These are phyloP conservation scores for Dactylellina cionopaga DNA, from an alignment of 2,329 filamentous ascomycete genomes.

Conservation along the genomic window DNA sequence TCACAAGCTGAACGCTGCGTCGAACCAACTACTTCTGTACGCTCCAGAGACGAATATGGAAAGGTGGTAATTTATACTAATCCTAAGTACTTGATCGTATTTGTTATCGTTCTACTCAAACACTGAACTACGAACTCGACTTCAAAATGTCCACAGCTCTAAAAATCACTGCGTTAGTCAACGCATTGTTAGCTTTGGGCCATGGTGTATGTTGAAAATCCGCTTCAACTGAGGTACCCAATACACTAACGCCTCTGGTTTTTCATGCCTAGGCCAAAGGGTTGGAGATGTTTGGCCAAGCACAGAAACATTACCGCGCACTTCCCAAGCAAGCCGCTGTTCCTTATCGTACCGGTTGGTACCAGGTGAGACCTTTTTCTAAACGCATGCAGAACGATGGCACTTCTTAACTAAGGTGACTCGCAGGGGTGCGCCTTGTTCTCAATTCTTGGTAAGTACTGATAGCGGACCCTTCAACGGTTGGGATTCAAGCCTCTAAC, in stretches of 20 bases:
- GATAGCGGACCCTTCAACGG: neutral
- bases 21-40: no score
- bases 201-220: constrained; percentile 7
- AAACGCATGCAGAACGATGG: neutral
- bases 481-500: neutral
- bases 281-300: constrained; percentile 11
- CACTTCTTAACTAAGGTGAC: neutral
- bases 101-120: no score
- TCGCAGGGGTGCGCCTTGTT: constrained; percentile 25
- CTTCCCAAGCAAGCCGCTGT: constrained; percentile 18
- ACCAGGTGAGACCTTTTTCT: constrained; percentile 6
- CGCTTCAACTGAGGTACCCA: neutral
- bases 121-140: no score
- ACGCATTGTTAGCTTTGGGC: constrained; percentile 22
- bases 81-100: no score
- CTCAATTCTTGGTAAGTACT: constrained; percentile 20
- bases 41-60: no score
- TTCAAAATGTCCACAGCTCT: constrained; percentile 24
- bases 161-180: constrained; percentile 22
- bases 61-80: no score
- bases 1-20: no score
- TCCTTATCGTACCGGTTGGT: constrained; percentile 38
- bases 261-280: constrained; percentile 8
- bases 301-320: constrained; percentile 5
- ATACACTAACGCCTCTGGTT: neutral